Percentiles rank a stretch among this genome's conserved stretches.
These are phyloP conservation scores for Phyllosticta citriasiana DNA, from an alignment of 2,329 filamentous ascomycete species.

Conservation along the genomic window DNA sequence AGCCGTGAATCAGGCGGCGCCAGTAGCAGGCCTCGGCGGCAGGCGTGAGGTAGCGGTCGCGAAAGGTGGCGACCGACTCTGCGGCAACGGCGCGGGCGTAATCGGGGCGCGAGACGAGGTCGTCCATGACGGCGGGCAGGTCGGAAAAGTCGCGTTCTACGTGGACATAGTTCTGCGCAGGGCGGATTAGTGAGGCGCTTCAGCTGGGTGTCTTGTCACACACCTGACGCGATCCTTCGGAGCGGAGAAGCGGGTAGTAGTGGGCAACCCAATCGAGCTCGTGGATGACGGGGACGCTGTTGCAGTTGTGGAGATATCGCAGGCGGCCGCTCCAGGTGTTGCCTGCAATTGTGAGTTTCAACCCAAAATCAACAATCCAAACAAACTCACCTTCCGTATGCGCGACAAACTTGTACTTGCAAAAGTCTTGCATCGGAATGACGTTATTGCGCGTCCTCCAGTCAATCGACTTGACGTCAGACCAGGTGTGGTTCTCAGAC, in stretches of 20 bases:
- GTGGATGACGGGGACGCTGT: slow-evolving; percentile 41
- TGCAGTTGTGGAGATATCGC: slow-evolving; percentile 25
- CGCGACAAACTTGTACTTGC: slow-evolving; percentile 14
- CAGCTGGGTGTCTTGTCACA: not conserved
- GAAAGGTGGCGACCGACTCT: slow-evolving; percentile 38
- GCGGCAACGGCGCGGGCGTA: slow-evolving; percentile 41
- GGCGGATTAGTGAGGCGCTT: not conserved
- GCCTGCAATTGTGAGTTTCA: slow-evolving; percentile 11
- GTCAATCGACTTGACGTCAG: slow-evolving; percentile 19
- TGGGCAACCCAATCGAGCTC: slow-evolving; percentile 39
- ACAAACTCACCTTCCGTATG: slow-evolving; percentile 15
- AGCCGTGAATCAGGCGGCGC: slow-evolving; percentile 34
- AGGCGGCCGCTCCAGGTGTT: slow-evolving; percentile 24
- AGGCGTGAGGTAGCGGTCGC: slow-evolving; percentile 44
- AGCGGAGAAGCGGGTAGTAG: slow-evolving; percentile 37
- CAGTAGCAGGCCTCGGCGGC: slow-evolving; percentile 48
- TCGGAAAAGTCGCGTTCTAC: slow-evolving; percentile 36
- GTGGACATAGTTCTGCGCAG: slow-evolving; percentile 39
- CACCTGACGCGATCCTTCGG: slow-evolving; percentile 26
- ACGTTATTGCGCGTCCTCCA: slow-evolving; percentile 15
- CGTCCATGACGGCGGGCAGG: slow-evolving; percentile 28
- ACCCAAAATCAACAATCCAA: not conserved
- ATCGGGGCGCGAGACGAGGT: slow-evolving; percentile 32
- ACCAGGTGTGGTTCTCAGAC: slow-evolving; percentile 18
- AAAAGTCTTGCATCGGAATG: slow-evolving; percentile 18